Base-by-base conservation (phyloP, 164 flowering plant species). In the Vitis amurensis region DNA sequence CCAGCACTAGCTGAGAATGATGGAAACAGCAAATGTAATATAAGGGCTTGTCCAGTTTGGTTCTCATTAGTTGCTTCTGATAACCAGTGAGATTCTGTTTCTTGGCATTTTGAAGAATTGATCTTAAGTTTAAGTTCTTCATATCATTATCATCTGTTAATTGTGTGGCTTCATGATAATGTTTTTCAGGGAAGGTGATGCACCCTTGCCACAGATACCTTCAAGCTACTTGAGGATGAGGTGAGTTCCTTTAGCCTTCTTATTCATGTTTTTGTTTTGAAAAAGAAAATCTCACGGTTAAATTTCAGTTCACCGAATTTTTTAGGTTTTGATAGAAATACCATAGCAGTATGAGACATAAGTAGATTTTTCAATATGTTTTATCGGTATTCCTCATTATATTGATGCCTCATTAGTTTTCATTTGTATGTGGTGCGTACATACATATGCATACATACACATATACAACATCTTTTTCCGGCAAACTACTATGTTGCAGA, bases 121-220 rank as follows among this genome's bases (percentile, higher is more conserved):
- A 56, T 57, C 29, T 49, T 19, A 17, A 57, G 13, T 11, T 44
- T 61, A 16, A 23, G 55, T 1, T 19, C 23, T 8, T 48, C 15
- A n/a, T 27, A 12, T 13, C 23, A 11, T 17, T 51, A 14, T 55
- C 11, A 2, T 47, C 31, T 59, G 12, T 67, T 69, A 58, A 72
- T 47, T 47, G 47, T 29, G 6, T 59, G 65, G 50, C 62, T 58
- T 11, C 14, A 50, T 17, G 37, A 11, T 53, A 8, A 64, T 57
- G 55, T 37, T 12, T 66, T 74, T 57, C 74, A 81, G 81, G 77
- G 66, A 62, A 76, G 87, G 85, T 74, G 69, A 64, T 74, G 76
- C 79, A 57, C 76, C 83, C 19, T 68, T 88, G 77, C 89, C 89
- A 2, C 89, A 84, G 79, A 82, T 88, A 59, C 68, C 88, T 64